Base-by-base conservation (phyloP, 805 yeast genomes). In the Candida rishiriensis region DNA sequence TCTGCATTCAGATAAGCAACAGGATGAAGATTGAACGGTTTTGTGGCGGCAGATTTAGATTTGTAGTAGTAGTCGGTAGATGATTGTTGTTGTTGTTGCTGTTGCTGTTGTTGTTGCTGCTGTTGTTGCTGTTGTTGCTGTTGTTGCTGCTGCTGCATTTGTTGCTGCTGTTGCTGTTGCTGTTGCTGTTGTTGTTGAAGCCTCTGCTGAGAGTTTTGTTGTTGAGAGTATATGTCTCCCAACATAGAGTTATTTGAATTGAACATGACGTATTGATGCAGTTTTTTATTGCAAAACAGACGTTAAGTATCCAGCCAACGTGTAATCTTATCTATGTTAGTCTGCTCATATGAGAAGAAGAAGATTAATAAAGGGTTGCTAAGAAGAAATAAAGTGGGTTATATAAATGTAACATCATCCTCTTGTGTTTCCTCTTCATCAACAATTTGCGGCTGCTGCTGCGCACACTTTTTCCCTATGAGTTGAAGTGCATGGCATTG, bases 1-100 rank as follows among this genome's bases (percentile, higher is more conserved):
- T 57, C 59, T 5, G 64, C 61, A 41, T 59, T 56, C 42, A 59
- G 42, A 36, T 59, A 60, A 14, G 62, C 51, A 15, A 61, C 59
- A 2, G 65, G 66, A 39, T 60, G 63, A 30, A 61, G 50, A 38
- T 60, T 57, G 34, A 52, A 46, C 12, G 46, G 34, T 4, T 41
- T 46, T 6, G 41, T 10, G 9, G 42, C 33, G 9, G 48, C n/a
- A 8, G 36, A 37, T 18, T 39, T 41, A 14, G 40, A 29, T 17
- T 16, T 16, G 7, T 18, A 41, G n/a, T 16, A 30, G 17, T 26
- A 29, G 28, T 30, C 13, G 14, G 13, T n/a, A 30, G 13, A 29
- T 29, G 31, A 29, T 16, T 33, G 39, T 8, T 38, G 31, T 34
- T 31, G 14, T 17, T 21, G 40, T 18, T 34, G 41, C n/a, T 13